Evolutionary conservation across 768 basidiomycete species (phyloP).

Genomic region (Sistotremastrum niveocremeum): DNA sequence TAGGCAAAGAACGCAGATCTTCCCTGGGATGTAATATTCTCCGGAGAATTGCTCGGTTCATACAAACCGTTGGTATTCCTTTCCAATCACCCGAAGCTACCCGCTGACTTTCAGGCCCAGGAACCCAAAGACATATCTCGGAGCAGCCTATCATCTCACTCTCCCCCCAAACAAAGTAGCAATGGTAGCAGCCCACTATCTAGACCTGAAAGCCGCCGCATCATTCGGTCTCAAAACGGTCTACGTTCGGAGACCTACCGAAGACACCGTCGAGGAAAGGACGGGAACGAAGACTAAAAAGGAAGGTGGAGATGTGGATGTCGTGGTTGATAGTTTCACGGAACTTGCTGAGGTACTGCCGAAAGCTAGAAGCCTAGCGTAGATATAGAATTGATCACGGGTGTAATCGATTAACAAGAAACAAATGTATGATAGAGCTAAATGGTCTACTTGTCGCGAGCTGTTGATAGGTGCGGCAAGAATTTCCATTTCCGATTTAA

Average conservation of each 20-base stretch:
- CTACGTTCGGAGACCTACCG: slow-evolving; percentile 38
- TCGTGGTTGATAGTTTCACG: slow-evolving; percentile 36
- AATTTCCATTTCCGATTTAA: no score
- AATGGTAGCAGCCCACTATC: slow-evolving; percentile 53
- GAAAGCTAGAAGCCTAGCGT: neutral
- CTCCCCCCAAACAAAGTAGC: slow-evolving; percentile 35
- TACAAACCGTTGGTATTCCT: slow-evolving; percentile 45
- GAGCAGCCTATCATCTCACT: slow-evolving; percentile 34
- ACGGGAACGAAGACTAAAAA: slow-evolving; percentile 27
- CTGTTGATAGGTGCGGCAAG: no score
- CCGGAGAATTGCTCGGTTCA: slow-evolving; percentile 42
- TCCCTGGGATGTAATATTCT: slow-evolving; percentile 53
- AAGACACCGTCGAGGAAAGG: slow-evolving; percentile 21
- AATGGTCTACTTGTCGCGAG: no score
- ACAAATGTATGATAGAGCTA: no score
- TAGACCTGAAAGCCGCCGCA: slow-evolving; percentile 42
- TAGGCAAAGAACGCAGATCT: slow-evolving; percentile 49
- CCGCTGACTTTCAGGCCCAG: slow-evolving; percentile 15
- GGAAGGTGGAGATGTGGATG: slow-evolving; percentile 47
- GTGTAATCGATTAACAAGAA: no score
- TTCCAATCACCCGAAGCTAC: neutral
- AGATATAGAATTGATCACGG: no score
- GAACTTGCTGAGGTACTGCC: slow-evolving; percentile 27
- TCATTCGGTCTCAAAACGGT: slow-evolving; percentile 41
- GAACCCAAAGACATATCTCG: slow-evolving; percentile 37